These are phyloP conservation scores for Magnolia officinalis DNA, from an alignment of 164 flowering plant genomes.

Conservation along the genomic window DNA sequence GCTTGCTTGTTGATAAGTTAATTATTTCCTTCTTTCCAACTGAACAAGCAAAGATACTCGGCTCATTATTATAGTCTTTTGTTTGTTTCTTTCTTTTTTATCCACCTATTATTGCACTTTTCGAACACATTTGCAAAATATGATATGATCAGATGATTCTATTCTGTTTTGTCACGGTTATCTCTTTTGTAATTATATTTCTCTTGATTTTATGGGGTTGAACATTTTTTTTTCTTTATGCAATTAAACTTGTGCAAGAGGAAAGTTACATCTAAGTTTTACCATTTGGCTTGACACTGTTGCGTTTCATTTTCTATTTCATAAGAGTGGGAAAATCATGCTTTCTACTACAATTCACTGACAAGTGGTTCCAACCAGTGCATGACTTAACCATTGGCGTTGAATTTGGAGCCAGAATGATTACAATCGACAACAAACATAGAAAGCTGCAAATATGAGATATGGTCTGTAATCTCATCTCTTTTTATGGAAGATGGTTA, in stretches of 20 bases:
- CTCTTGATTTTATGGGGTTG: neutral
- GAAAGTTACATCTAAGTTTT: neutral
- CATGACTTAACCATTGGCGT: slow-evolving; percentile 82
- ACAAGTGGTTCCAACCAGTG: slow-evolving; percentile 82
- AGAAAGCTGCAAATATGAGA: slow-evolving; percentile 78
- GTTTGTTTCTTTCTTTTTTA: too few species aligned
- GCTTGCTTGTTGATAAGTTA: too few species aligned
- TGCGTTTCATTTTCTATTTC: neutral
- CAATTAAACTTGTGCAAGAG: neutral
- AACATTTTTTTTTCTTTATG: neutral
- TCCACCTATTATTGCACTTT: neutral
- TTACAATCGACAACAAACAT: slow-evolving; percentile 69
- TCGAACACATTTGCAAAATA: neutral
- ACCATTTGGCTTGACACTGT: neutral
- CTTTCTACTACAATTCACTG: slow-evolving; percentile 75
- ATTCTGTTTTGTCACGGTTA: neutral
- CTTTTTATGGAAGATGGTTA: neutral
- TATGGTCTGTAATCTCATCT: slow-evolving; percentile 38
- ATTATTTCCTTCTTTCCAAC: too few species aligned
- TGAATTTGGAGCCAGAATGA: slow-evolving; percentile 80
- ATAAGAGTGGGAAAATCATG: slow-evolving; percentile 83
- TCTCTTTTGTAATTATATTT: neutral
- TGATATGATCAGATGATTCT: neutral
- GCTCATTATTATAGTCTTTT: too few species aligned
- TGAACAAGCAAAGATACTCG: too few species aligned